Conservation (phyloP, 192 early-diverging fungal genomes). For the Rhizophagus clarus region DNA sequence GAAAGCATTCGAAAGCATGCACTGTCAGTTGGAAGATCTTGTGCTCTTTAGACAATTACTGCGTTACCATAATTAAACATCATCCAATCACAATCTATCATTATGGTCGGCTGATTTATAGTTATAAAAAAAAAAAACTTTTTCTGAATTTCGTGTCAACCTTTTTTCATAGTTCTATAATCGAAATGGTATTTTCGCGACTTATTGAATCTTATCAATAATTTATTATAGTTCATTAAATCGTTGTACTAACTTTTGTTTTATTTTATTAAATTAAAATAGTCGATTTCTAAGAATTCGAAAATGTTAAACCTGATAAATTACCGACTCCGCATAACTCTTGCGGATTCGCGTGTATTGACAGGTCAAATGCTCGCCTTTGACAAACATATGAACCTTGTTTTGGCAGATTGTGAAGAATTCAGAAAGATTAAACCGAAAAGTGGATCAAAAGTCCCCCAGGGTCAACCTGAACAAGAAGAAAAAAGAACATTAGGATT, state of each 20-base stretch:
- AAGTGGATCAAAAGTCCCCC: slow-evolving; percentile 47
- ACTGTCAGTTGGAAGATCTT: too few species aligned
- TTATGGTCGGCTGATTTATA: too few species aligned
- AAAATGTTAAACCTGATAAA: slow-evolving; percentile 96
- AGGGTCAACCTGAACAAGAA: slow-evolving; percentile 63
- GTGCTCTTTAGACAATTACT: too few species aligned
- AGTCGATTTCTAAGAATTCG: slow-evolving; percentile 73
- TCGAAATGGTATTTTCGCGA: too few species aligned
- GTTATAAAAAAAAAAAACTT: too few species aligned
- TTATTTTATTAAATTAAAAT: not conserved
- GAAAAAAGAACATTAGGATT: slow-evolving; percentile 92
- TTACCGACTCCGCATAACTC: slow-evolving; percentile 89
- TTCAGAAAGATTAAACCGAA: slow-evolving; percentile 90
- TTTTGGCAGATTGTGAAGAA: slow-evolving; percentile 97
- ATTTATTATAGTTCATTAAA: not conserved
- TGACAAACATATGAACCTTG: slow-evolving; percentile 99
- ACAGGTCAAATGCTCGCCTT: slow-evolving; percentile 99
- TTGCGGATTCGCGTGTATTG: slow-evolving; percentile 88
- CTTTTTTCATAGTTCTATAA: too few species aligned
- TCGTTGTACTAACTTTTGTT: not conserved
- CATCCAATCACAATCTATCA: too few species aligned
- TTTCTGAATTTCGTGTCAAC: too few species aligned
- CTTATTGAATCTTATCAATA: too few species aligned
- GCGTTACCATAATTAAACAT: too few species aligned
- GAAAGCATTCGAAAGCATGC: too few species aligned